Conservation (phyloP, 1,139 yeast genomes). For the Pichia norvegensis region DNA sequence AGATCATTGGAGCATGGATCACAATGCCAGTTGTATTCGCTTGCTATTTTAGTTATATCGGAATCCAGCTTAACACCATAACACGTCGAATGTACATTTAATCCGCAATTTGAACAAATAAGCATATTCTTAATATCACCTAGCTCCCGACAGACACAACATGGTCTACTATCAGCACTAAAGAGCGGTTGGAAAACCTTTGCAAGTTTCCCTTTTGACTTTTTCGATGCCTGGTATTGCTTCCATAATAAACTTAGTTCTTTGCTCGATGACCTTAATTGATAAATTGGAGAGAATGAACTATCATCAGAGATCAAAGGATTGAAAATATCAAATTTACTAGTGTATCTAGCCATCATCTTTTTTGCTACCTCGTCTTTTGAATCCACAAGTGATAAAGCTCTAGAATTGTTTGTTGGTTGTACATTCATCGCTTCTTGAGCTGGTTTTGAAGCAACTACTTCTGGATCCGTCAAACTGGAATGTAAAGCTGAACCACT, state of each 20-base stretch:
- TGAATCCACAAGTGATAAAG: constrained; percentile 4
- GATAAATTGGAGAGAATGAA: constrained; percentile 15
- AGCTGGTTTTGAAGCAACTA: too few species aligned
- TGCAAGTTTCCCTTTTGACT: constrained; percentile 6
- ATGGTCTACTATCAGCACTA: constrained; percentile 32
- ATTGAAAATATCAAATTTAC: constrained; percentile 21
- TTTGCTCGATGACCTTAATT: constrained; percentile 18
- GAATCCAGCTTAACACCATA: constrained; percentile 43
- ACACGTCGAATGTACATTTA: constrained; percentile 64
- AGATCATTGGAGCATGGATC: constrained; percentile 72
- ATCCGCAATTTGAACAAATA: constrained; percentile 63
- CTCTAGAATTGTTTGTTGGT: too few species aligned
- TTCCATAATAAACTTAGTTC: constrained; percentile 20
- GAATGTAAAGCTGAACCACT: background rate
- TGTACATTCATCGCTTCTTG: too few species aligned
- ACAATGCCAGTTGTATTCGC: constrained; percentile 59
- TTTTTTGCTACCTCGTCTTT: constrained; percentile 8
- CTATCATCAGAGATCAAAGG: constrained; percentile 16
- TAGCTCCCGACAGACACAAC: constrained; percentile 50
- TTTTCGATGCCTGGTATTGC: constrained; percentile 12
- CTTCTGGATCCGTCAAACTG: background rate
- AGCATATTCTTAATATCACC: constrained; percentile 34
- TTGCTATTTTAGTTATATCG: constrained; percentile 12
- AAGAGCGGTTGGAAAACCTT: constrained; percentile 20
- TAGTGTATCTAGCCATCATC: constrained; percentile 20